Evolutionary conservation across 495 filamentous ascomycete species (phyloP), one percentile per base, ranked within the genome.

Genomic region (Penicillium argentinense): DNA sequence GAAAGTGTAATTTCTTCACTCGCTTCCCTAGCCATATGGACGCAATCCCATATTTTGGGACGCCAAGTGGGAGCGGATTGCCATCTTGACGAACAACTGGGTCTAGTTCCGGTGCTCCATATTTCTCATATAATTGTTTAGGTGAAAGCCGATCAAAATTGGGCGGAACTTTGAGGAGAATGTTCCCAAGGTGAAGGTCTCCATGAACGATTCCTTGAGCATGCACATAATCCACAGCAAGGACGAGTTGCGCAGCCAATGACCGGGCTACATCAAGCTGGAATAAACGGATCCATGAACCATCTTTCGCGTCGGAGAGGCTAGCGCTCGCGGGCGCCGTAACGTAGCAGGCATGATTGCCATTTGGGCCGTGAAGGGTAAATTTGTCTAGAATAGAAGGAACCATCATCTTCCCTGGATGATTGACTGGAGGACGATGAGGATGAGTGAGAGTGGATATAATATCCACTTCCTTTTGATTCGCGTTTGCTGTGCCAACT

Each of bases 301-400:
- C 57, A 30, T 68, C 44, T 38, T 62, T 67, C 26, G 49, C 51
- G 11, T 56, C 57, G 9, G 54, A 58, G 18, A 74, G 44, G 39
- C 67, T 72, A 32, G 45, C 45, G 9, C 61, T 59, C 23, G 56
- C 66, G 9, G 58, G 63, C 4, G 1, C 28, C 7, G 45, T 57
- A 27, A 74, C 69, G 9, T 64, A 57, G 49, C 71, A 75, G 17
- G 45, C 24, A 56, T 79, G 72, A 6, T 39, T 63, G n/a, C 69
- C 66, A 48, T 77, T 77, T 9, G 67, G 69, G 9, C 74, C 67
- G 14, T 63, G 40, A 21, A 75, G 53, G 13, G 26, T 59, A 47
- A 76, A 78, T 19, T 36, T 56, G 59, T 77, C 73, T 8, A 73
- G 51, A n/a, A 69, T 54, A 11, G 44, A 43, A 43, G 67, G 56